Base-by-base conservation (phyloP, 495 filamentous ascomycete species). In the Lasiosphaeria miniovina region DNA sequence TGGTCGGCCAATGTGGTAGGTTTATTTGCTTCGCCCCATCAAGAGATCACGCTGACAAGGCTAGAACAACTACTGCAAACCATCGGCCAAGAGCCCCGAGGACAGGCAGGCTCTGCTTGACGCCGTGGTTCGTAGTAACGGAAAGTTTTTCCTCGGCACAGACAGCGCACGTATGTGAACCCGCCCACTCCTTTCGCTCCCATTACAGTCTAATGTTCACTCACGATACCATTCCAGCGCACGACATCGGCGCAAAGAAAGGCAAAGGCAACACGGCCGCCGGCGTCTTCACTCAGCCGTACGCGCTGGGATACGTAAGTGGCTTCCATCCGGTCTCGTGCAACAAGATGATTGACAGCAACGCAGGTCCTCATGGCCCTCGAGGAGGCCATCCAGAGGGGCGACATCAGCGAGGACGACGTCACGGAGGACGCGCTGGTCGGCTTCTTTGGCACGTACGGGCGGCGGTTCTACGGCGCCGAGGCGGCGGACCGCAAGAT, bases 251-350 rank as follows among this genome's bases (percentile, higher is more conserved):
- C 12, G 84, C 88, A 52, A 96, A 96, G 78, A 81, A 85, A 58
- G 84, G 81, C 36, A 75, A 71, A n/a, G 84, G 80, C 41, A 57
- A 88, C 82, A 74, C 76, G n/a, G 89, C 91, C 5, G 91, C 90
- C 4, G 92, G 93, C 32, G 88, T 93, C 6, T 96, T 95, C 75
- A 96, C 92, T 7, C 92, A 96, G 71, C 88, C 90, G n/a, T 90
- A 86, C 67, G 86, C 85, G n/a, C 85, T 90, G 12, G 85, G 88
- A 57, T 78, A 88, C 34, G 88, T 68, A 52, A 14, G 60, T 35
- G 36, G 8, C 33, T 45, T 5, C 9, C 41, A 14, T 14, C 35
- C 15, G 41, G 12, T 11, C 4, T 31, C 6, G 9, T 32, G 8
- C 49, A 46, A 48, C 15, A 32, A 1, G 12, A 46, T 3, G 12